These are phyloP conservation scores for Micromonas commoda DNA, from an alignment of 139 green algal genomes.

Conservation along the genomic window DNA sequence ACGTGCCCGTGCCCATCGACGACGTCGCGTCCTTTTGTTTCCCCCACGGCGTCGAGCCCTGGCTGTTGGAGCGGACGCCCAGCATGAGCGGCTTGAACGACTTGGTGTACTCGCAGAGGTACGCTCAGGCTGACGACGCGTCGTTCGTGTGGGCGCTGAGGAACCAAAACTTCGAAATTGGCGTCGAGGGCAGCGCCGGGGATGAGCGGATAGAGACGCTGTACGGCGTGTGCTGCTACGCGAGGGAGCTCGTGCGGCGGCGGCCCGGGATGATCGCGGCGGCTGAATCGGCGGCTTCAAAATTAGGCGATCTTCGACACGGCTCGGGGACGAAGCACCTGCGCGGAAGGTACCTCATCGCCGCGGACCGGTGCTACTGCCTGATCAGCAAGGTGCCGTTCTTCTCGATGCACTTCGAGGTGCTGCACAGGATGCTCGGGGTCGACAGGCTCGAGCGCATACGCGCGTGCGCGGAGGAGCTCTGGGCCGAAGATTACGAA, in stretches of 20 bases:
- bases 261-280: constrained; percentile 46
- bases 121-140: not conserved
- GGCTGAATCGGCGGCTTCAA: not conserved
- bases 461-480: not conserved
- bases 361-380: constrained; percentile 81
- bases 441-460: constrained; percentile 2
- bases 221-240: constrained; percentile 76
- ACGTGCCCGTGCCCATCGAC: constrained; percentile 12
- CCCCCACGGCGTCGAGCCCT: constrained; percentile 53
- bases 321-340: no score
- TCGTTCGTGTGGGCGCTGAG: constrained; percentile 8
- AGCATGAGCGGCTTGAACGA: constrained; percentile 61
- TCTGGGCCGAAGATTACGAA: not conserved
- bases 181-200: no score
- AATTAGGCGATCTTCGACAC: no score
- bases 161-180: no score
- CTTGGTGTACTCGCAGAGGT: constrained; percentile 59
- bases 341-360: constrained; percentile 57
- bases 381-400: constrained; percentile 77
- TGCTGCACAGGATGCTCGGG: constrained; percentile 53
- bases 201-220: no score
- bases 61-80: constrained; percentile 59
- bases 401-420: constrained; percentile 81
- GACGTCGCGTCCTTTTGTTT: constrained; percentile 72
- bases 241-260: constrained; percentile 68